A percentile compares a stretch with the other conserved stretches of the same genome.
phyloP scores from a whole-genome alignment of 78 protist genomes.

The Goniomonas avonlea region DNA sequence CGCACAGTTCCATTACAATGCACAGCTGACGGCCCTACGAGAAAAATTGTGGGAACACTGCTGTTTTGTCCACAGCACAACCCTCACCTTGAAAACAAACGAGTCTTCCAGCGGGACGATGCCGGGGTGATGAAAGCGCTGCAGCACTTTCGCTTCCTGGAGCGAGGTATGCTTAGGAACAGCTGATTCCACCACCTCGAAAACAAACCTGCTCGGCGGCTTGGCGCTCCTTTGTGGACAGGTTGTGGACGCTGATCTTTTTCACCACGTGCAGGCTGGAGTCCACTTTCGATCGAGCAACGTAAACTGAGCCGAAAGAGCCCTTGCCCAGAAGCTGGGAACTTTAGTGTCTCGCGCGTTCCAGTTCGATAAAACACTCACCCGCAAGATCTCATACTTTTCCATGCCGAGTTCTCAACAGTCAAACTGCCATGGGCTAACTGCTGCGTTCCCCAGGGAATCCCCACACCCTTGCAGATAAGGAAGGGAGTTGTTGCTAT shows the following conservation, averaged over 20 bases:
- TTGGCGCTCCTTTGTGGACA: slow-evolving; percentile 7
- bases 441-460: no score
- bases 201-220: background rate
- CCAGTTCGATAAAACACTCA: no score
- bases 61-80: no score
- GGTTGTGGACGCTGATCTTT: slow-evolving; percentile 14
- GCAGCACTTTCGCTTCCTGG: slow-evolving; percentile 8
- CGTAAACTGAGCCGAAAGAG: no score
- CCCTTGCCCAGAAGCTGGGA: background rate
- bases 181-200: background rate
- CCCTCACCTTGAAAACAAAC: background rate
- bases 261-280: slow-evolving; percentile 1
- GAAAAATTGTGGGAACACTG: background rate
- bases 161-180: no score
- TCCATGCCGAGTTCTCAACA: no score
- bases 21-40: background rate
- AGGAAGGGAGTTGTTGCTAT: no score
- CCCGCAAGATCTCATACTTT: no score
- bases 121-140: slow-evolving; percentile 3
- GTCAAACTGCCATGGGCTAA: no score
- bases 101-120: slow-evolving; percentile 1
- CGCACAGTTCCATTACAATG: slow-evolving; percentile 1
- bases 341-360: background rate
- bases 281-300: background rate
- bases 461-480: no score